phyloP scores from a whole-genome alignment of 768 basidiomycete genomes.

The Podaxis pistillaris region DNA sequence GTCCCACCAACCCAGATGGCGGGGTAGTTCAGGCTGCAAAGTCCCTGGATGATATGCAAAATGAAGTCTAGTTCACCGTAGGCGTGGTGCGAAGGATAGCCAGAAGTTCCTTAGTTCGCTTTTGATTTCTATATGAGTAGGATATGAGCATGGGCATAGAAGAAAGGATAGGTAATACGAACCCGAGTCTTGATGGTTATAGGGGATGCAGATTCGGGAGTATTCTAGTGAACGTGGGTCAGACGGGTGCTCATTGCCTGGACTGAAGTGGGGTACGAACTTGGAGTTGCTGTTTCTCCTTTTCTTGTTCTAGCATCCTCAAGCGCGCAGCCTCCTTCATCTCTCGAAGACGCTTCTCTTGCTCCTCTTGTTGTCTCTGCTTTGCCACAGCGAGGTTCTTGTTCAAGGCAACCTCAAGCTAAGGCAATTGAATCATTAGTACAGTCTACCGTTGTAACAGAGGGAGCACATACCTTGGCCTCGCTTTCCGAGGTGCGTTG shows the following conservation, averaged over 20 bases:
- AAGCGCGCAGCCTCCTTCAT: constrained; percentile 6
- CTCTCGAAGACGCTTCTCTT: constrained; percentile 2
- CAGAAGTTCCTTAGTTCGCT: constrained; percentile 1
- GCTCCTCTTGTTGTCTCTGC: constrained; percentile 27
- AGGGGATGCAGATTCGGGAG: constrained; percentile 6
- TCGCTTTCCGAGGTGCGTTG: constrained; percentile 69
- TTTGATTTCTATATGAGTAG: constrained; percentile 9
- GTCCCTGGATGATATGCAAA: constrained; percentile 8
- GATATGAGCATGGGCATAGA: not conserved
- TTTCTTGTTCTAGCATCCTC: constrained; percentile 2
- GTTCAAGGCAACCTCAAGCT: constrained; percentile 68
- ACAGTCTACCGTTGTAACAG: not conserved
- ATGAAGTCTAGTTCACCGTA: constrained; percentile 1
- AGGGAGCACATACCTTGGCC: constrained; percentile 56
- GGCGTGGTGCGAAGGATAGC: not conserved
- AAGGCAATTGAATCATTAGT: constrained; percentile 14
- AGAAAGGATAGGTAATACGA: constrained; percentile 1
- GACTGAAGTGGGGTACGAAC: not conserved
- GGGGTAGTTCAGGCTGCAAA: constrained; percentile 5
- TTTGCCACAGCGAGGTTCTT: constrained; percentile 33
- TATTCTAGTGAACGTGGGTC: not conserved
- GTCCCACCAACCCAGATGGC: constrained; percentile 5
- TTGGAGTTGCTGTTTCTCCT: not conserved
- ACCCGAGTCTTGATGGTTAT: constrained; percentile 13
- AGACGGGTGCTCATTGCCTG: not conserved